Evolutionary conservation across 306 rosid species (phyloP).

Genomic region (Calophaca sinica): DNA sequence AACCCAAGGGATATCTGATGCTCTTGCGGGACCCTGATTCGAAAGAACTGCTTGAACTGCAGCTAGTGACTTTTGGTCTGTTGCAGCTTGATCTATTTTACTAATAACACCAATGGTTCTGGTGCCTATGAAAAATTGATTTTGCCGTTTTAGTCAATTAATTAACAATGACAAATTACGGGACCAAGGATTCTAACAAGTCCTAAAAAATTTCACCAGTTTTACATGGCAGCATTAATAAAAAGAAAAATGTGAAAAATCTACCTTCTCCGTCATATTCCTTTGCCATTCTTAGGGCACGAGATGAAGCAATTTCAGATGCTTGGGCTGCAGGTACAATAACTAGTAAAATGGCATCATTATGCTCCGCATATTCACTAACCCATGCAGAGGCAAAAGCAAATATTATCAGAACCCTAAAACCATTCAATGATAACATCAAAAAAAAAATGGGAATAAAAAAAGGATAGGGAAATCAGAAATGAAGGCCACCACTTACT

Average conservation of each 20-base stretch:
- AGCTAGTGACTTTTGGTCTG: conserved; percentile 88
- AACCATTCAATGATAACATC: conserved; percentile 20
- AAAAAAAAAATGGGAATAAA: conserved; percentile 7
- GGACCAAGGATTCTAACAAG: conserved; percentile 29
- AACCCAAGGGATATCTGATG: conserved; percentile 92
- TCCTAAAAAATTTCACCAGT: not conserved
- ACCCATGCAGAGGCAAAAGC: conserved; percentile 61
- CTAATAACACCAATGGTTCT: conserved; percentile 91
- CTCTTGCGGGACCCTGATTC: conserved; percentile 91
- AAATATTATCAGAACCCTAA: conserved; percentile 43
- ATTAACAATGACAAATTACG: conserved; percentile 28
- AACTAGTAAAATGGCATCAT: conserved; percentile 88
- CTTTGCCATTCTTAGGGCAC: conserved; percentile 83
- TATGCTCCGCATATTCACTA: conserved; percentile 92
- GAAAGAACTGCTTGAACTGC: conserved; percentile 92
- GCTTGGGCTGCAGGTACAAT: conserved; percentile 94
- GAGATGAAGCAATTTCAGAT: conserved; percentile 85
- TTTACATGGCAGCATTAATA: conserved; percentile 10
- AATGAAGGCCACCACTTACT: conserved; percentile 60
- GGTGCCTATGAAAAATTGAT: conserved; percentile 65
- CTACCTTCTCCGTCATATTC: conserved; percentile 91
- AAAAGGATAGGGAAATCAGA: conserved; percentile 25
- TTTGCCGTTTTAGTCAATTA: conserved; percentile 38
- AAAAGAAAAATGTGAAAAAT: conserved; percentile 30
- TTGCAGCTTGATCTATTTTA: conserved; percentile 95